These are phyloP conservation scores for Apiospora rasikravindrae DNA, from an alignment of 2,329 filamentous ascomycete genomes.

Conservation along the genomic window DNA sequence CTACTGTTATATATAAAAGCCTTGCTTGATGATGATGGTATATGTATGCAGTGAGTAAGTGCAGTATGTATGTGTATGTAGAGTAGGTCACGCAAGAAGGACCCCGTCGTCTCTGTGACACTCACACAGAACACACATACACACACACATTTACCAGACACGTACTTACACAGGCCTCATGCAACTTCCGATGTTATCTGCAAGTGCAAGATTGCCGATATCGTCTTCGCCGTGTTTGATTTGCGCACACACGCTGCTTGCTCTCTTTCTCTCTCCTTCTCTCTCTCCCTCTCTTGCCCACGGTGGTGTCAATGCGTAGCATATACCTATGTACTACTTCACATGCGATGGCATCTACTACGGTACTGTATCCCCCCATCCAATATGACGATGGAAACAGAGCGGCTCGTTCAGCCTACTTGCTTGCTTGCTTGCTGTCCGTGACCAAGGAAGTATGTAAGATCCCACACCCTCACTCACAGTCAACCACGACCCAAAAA, in stretches of 20 bases:
- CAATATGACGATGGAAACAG: too few relatives aligned
- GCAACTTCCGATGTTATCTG: slow-evolving; percentile 15
- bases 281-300: too few relatives aligned
- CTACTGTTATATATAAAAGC: neutral
- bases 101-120: neutral
- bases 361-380: too few relatives aligned
- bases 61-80: neutral
- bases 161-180: slow-evolving; percentile 3
- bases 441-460: too few relatives aligned
- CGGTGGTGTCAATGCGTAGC: neutral
- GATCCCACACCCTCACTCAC: neutral
- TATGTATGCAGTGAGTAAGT: too few relatives aligned
- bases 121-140: neutral
- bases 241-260: neutral
- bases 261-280: too few relatives aligned
- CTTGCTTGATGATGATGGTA: neutral
- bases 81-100: neutral
- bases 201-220: slow-evolving; percentile 16
- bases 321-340: too few relatives aligned
- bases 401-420: too few relatives aligned
- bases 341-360: too few relatives aligned
- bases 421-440: too few relatives aligned
- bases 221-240: slow-evolving; percentile 5
- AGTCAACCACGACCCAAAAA: neutral
- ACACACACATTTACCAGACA: neutral